Conservation (phyloP, 345 rosid species). For the Bruguiera gymnorhiza region DNA sequence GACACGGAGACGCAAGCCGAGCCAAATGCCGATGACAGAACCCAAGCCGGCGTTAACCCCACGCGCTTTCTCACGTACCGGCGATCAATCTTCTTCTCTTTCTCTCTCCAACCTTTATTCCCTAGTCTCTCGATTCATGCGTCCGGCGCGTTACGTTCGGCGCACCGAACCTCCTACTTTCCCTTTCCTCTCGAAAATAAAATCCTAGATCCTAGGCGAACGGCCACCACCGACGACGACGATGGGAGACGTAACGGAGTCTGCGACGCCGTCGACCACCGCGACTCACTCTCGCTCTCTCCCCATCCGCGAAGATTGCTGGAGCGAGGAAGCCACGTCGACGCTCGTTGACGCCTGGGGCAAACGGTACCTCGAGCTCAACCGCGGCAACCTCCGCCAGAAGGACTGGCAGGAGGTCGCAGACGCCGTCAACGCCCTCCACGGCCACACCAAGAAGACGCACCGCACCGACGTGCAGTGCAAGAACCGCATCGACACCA, state of each 20-base stretch:
- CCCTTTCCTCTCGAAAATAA: too few relatives aligned
- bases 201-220: neutral
- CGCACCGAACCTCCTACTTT: too few relatives aligned
- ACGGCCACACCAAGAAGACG: conserved; percentile 76
- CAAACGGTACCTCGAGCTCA: conserved; percentile 73
- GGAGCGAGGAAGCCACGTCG: conserved; percentile 96
- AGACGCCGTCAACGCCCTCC: conserved; percentile 83
- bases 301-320: conserved; percentile 90
- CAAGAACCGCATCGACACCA: conserved; percentile 94
- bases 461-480: conserved; percentile 96
- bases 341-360: conserved; percentile 98
- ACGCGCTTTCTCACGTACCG: conserved; percentile 23
- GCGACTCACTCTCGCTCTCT: conserved; percentile 28
- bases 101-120: neutral
- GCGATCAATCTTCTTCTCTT: conserved; percentile 7
- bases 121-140: conserved; percentile 9
- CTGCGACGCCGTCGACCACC: conserved; percentile 14
- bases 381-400: conserved; percentile 92
- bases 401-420: conserved; percentile 99
- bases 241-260: conserved; percentile 25
- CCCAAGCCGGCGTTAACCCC: neutral
- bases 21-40: conserved; percentile 19
- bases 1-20: conserved; percentile 4
- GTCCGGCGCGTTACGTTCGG: too few relatives aligned
- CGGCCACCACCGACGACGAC: neutral